Evolutionary conservation across 2,329 filamentous ascomycete genomes (phyloP).

Genomic region (Anthostomella pinea): DNA sequence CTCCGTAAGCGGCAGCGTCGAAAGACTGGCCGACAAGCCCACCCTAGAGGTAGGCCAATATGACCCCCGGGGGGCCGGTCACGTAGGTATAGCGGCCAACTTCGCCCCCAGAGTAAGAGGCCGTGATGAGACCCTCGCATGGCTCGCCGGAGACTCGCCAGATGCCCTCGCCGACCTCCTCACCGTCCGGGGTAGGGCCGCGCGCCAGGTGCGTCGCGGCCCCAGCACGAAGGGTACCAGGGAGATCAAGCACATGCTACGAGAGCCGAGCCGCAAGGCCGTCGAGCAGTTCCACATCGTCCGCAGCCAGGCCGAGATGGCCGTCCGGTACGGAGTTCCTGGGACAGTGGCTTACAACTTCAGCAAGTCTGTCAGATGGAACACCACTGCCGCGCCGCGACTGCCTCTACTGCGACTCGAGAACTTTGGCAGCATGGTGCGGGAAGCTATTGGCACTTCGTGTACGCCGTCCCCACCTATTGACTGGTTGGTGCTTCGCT

Average conservation of each 20-base stretch:
- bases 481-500: slow-evolving; percentile 18
- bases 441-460: neutral
- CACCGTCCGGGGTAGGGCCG: slow-evolving; percentile 17
- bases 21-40: slow-evolving; percentile 1
- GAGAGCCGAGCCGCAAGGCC: slow-evolving; percentile 14
- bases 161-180: slow-evolving; percentile 14
- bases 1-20: slow-evolving; percentile 5
- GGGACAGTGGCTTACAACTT: slow-evolving; percentile 21
- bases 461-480: slow-evolving; percentile 8
- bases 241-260: slow-evolving; percentile 19
- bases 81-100: slow-evolving; percentile 1
- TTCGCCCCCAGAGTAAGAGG: slow-evolving; percentile 19
- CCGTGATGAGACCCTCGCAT: slow-evolving; percentile 15
- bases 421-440: slow-evolving; percentile 1
- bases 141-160: slow-evolving; percentile 8
- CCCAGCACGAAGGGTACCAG: slow-evolving; percentile 17
- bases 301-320: slow-evolving; percentile 14
- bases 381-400: slow-evolving; percentile 3
- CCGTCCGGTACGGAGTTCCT: slow-evolving; percentile 12
- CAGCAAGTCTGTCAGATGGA: slow-evolving; percentile 19
- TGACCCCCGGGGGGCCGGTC: neutral
- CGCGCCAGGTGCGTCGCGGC: slow-evolving; percentile 7
- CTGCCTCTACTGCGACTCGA: slow-evolving; percentile 18
- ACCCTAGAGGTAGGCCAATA: neutral
- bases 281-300: slow-evolving; percentile 16